phyloP scores from a whole-genome alignment of 495 filamentous ascomycete species.

The Penicillium roqueforti region DNA sequence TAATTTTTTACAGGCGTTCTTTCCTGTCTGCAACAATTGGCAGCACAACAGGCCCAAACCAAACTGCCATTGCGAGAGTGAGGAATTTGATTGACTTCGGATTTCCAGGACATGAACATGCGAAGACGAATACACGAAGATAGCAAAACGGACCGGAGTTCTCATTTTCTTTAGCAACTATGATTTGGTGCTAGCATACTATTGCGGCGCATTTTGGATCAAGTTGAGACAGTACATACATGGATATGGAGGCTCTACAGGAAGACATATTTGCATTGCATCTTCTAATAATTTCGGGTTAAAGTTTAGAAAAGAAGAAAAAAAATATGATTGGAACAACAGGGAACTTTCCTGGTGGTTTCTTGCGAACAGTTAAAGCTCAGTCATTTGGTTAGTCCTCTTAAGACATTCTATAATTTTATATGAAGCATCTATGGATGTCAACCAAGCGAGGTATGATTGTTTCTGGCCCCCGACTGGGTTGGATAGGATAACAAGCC shows the following conservation, averaged over 20 bases:
- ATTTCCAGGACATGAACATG: background rate
- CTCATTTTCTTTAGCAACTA: conserved; percentile 5
- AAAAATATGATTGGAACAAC: background rate
- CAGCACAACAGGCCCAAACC: conserved; percentile 3
- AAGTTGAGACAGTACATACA: background rate
- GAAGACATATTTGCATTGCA: background rate
- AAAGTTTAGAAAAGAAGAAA: background rate
- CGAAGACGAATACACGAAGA: conserved; percentile 17
- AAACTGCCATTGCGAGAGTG: conserved; percentile 1
- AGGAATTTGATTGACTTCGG: background rate
- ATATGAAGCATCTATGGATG: background rate
- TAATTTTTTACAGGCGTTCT: conserved; percentile 27
- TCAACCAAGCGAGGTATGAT: too few species aligned
- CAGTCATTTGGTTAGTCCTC: background rate
- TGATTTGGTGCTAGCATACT: conserved; percentile 6
- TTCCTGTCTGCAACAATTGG: conserved; percentile 32
- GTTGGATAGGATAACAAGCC: too few species aligned
- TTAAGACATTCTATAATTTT: background rate
- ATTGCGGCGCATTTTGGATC: background rate
- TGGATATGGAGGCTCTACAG: background rate
- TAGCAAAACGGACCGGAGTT: conserved; percentile 13
- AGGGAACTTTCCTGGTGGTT: background rate
- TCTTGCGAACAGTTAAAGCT: background rate
- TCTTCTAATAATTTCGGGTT: background rate
- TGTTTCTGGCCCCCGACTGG: too few species aligned